Evolutionary conservation across 2,329 filamentous ascomycete species (phyloP), one percentile per base, ranked within the genome.

Genomic region (Anisogramma anomala): DNA sequence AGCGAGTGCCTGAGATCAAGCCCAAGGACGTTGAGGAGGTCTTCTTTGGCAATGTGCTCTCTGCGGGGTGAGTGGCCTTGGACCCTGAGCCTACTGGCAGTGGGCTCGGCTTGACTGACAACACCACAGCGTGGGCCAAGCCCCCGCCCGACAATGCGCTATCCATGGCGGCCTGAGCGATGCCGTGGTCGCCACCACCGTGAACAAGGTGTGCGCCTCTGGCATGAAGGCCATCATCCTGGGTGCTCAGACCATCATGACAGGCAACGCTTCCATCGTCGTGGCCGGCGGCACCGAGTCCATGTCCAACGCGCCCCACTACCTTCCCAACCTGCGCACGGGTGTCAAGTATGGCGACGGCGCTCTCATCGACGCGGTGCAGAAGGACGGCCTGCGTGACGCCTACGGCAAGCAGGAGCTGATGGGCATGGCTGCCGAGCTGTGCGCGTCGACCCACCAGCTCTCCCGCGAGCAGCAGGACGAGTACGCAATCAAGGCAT

Each of bases 161-260:
- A 75, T 98, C 57, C 77, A 80, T 55, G 91, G 86, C 56, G 91
- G 91, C 48, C 84, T 98, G 50, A 68, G 78, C 41, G 73, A 93
- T 49, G 73, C 74, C 41, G 84, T 83, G 50, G 76, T 93, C 53
- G 84, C 82, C 66, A 98, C 91, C 33, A 94, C 88, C 39, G 77
- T 98, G 58, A 98, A 98, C 81, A 98, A 98, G 72, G 91, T 98
- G 60, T 98, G 91, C 74, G 91, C 91, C 50, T 95, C 88, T 8
- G 81, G 82, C 33, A 70, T 95, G 60, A 98, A 98, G 72, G 85
- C 91, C 53, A 82, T 98, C 58, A 86, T 94, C 51, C 74, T 98
- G 47, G 91, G 84, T 53, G 85, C 89, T 38, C 91, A 96, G 67
- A 95, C 89, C 55, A 98, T 98, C 69, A 87, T 96, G 63, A 94